Percentiles rank a stretch among this genome's conserved stretches.
phyloP scores from a whole-genome alignment of 1,284 basidiomycete species.

The Hemileia vastatrix region DNA sequence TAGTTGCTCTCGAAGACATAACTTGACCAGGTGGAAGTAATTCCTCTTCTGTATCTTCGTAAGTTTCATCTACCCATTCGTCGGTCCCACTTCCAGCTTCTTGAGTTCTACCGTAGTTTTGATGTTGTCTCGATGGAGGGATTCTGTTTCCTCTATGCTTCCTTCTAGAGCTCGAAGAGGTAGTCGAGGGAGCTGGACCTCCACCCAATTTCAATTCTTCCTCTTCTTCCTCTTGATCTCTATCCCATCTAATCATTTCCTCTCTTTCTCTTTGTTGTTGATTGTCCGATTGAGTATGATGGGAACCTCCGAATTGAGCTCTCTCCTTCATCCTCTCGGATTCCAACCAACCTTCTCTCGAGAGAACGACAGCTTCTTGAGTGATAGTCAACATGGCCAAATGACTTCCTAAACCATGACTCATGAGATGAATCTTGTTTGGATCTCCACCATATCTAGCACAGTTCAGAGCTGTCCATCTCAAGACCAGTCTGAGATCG shows the following conservation, averaged over 20 bases:
- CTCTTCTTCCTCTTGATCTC: neutral
- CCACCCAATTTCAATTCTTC: neutral
- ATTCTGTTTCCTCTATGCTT: neutral
- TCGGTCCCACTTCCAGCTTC: neutral
- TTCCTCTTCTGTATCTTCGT: conserved; percentile 33
- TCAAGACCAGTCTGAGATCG: conserved; percentile 38
- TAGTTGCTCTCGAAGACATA: neutral
- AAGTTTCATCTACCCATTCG: too few species aligned
- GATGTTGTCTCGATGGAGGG: neutral
- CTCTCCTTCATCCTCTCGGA: neutral
- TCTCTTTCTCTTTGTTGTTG: neutral
- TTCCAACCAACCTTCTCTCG: conserved; percentile 25
- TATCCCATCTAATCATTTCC: neutral
- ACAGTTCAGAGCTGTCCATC: conserved; percentile 37
- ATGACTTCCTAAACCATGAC: conserved; percentile 45
- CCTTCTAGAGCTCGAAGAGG: neutral
- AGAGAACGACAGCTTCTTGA: too few species aligned
- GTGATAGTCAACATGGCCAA: conserved; percentile 44
- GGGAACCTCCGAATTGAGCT: neutral
- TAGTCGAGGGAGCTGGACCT: neutral
- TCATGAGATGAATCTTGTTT: conserved; percentile 40
- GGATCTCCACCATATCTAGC: conserved; percentile 44
- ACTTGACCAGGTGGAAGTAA: conserved; percentile 14
- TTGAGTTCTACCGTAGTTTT: neutral
- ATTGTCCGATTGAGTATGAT: neutral